phyloP scores from a whole-genome alignment of 169 alveolate genomes.

The Eimeria maxima region DNA sequence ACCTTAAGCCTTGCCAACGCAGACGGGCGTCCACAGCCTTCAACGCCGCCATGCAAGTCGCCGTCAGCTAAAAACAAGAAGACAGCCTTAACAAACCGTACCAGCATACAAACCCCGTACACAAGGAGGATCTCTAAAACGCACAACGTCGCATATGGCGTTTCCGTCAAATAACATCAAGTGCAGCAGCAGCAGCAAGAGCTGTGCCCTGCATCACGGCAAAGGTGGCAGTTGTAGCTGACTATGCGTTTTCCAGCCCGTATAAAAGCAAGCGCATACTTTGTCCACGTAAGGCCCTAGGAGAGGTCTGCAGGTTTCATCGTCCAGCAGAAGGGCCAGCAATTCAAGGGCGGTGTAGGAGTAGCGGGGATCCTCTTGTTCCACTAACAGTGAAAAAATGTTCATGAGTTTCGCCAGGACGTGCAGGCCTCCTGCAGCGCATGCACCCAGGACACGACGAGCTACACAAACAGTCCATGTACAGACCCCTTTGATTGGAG shows the following conservation, averaged over 20 bases:
- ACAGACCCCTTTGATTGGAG: no score
- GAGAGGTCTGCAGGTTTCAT: constrained; percentile 63
- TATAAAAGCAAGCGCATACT: neutral
- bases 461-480: neutral
- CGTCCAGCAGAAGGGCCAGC: constrained; percentile 56
- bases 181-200: constrained; percentile 16
- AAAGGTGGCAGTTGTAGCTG: neutral
- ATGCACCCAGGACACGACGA: neutral
- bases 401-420: constrained; percentile 34
- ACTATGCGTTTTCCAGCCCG: neutral
- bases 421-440: constrained; percentile 42
- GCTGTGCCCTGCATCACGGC: neutral
- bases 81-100: neutral
- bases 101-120: neutral
- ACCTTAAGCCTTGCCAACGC: constrained; percentile 63
- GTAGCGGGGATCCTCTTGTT: constrained; percentile 65
- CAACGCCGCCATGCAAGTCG: constrained; percentile 64
- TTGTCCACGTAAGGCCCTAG: constrained; percentile 14
- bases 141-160: neutral
- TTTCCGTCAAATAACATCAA: neutral
- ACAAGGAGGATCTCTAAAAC: neutral
- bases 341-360: constrained; percentile 64
- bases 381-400: constrained; percentile 27
- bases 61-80: constrained; percentile 19
- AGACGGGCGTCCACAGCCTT: constrained; percentile 24